Evolutionary conservation across 140 eudicot species (phyloP), one percentile per base, ranked within the genome.

Genomic region (Cichorium intybus): DNA sequence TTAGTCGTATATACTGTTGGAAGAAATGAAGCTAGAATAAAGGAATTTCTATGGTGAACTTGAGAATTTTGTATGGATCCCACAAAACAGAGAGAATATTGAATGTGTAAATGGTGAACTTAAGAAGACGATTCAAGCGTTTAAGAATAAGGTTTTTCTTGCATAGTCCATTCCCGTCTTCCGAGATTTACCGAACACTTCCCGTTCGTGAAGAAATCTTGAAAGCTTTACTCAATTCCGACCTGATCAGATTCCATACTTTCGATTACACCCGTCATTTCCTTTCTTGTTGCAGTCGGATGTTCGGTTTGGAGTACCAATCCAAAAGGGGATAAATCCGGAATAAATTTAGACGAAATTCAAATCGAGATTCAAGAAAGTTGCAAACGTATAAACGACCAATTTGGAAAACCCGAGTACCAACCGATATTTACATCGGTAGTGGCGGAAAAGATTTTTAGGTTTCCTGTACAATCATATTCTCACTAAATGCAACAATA

Each of bases 201-300:
- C n/a, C n/a, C n/a, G n/a, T n/a, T n/a, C n/a, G n/a, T n/a, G 96
- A 85, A 69, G 95, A 88, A 78, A 85, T 88, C 49, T 78, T 85
- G 17, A 85, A 81, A 67, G 95, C 96, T 49, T 68, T 88, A 27
- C 96, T 88, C 61, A 88, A 88, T 56, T 84, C 87, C 14, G 96
- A 88, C 71, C 80, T 88, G 22, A 85, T 88, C 37, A 95, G 96
- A 55, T 88, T 88, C 67, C 96, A 88, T 78, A 88, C 96, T 0
- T 88, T 88, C 73, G 96, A 88, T 73, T 88, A 88, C 70, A 94
- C 94, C 7, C 78, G 96, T 0, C 96, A 88, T 79, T 88, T 88
- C 47, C 93, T 88, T 57, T 88, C 96, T 27, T 88, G 94, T 53
- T 88, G 96, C 76, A 88, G 95, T 56, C 90, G 96, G 39, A 80